These are phyloP conservation scores for Cairneyella variabilis DNA, from an alignment of 495 filamentous ascomycete species.

Conservation along the genomic window DNA sequence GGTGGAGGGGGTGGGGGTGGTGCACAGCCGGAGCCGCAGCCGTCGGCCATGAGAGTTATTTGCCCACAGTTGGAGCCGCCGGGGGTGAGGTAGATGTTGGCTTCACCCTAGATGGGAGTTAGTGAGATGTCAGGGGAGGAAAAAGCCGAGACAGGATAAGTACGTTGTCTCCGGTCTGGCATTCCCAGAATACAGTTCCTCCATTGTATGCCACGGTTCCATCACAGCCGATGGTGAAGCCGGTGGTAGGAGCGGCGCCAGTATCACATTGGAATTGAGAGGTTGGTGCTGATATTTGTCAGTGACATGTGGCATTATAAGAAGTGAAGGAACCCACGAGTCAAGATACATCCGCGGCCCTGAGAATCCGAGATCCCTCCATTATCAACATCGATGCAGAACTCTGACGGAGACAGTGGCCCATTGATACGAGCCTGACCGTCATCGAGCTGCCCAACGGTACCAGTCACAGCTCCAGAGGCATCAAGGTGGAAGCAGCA, in stretches of 20 bases:
- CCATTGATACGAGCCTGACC: constrained; percentile 52
- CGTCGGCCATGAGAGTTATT: constrained; percentile 10
- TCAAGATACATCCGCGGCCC: constrained; percentile 56
- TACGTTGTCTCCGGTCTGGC: constrained; percentile 37
- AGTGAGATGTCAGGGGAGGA: constrained; percentile 24
- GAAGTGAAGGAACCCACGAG: constrained; percentile 34
- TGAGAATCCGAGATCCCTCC: constrained; percentile 47
- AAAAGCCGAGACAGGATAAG: background rate
- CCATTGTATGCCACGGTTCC: constrained; percentile 45
- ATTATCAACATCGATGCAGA: constrained; percentile 40
- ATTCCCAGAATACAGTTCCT: constrained; percentile 47
- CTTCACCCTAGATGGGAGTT: constrained; percentile 30
- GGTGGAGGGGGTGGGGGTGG: constrained; percentile 3
- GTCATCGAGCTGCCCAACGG: constrained; percentile 48
- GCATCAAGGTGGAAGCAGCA: constrained; percentile 8
- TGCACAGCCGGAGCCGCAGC: constrained; percentile 10
- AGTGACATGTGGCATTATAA: background rate
- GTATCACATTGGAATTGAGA: constrained; percentile 64
- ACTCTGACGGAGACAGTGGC: constrained; percentile 33
- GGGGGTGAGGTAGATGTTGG: constrained; percentile 49
- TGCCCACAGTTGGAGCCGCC: constrained; percentile 29
- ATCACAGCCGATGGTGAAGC: constrained; percentile 48
- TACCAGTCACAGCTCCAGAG: constrained; percentile 33
- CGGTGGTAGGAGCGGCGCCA: constrained; percentile 39
- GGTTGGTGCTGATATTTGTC: constrained; percentile 38